Percentiles rank a stretch among this genome's conserved stretches.
Conservation (phyloP, 2,329 filamentous ascomycete species). For the Akanthomyces lecanii region DNA sequence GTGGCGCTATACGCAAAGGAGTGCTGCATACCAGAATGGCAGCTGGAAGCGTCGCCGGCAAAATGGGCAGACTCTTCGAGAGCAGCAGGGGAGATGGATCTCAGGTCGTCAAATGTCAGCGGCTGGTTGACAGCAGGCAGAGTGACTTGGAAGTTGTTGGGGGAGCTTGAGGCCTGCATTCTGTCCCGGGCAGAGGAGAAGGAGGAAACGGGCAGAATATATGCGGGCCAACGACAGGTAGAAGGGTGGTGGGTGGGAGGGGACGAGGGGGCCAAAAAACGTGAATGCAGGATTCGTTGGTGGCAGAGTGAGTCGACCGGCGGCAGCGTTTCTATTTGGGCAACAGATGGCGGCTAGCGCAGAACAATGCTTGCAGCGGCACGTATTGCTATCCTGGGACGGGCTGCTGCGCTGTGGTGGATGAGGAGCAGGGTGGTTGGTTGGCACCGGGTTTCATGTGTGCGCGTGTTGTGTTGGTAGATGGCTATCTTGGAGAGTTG, state of each 20-base stretch:
- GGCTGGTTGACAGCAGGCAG: conserved; percentile 15
- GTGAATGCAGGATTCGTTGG: conserved; percentile 13
- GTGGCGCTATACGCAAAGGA: conserved; percentile 19
- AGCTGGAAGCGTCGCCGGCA: conserved; percentile 44
- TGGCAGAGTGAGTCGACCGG: conserved; percentile 14
- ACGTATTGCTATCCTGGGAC: conserved; percentile 12
- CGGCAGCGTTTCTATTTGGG: conserved; percentile 14
- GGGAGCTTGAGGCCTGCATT: conserved; percentile 1
- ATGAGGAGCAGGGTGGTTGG: not conserved
- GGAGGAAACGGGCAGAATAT: conserved; percentile 11
- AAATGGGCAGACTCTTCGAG: conserved; percentile 32
- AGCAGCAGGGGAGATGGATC: conserved; percentile 1
- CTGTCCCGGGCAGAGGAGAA: conserved; percentile 6
- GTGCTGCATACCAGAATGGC: conserved; percentile 29
- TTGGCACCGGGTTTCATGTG: not conserved
- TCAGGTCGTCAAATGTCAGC: conserved; percentile 15
- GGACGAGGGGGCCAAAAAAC: conserved; percentile 9
- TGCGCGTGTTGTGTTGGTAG: not conserved
- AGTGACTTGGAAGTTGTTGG: conserved; percentile 13
- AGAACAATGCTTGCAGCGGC: conserved; percentile 7
- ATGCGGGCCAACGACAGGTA: conserved; percentile 16
- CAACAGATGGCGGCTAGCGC: conserved; percentile 12
- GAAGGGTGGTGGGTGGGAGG: conserved; percentile 5
- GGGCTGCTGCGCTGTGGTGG: not conserved
- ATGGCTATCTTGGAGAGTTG: not conserved